These are phyloP conservation scores for Cyberlindnera saturnus DNA, from an alignment of 805 yeast genomes.

Conservation along the genomic window DNA sequence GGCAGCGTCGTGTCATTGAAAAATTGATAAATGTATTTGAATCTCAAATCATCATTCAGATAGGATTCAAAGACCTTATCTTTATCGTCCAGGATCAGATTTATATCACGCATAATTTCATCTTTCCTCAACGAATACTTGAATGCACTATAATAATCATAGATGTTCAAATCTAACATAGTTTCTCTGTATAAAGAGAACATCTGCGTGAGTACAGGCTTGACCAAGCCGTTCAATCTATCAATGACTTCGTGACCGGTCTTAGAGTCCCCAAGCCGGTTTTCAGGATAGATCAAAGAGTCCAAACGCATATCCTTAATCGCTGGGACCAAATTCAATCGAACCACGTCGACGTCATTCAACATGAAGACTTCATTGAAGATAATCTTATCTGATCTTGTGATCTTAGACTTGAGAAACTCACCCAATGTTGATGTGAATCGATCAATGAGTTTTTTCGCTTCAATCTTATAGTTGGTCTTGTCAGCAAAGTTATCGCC, in stretches of 20 bases:
- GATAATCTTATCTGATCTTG: slow-evolving; percentile 14
- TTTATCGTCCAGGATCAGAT: slow-evolving; percentile 15
- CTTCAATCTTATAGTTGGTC: slow-evolving; percentile 19
- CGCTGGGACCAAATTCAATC: slow-evolving; percentile 37
- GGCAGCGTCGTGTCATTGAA: slow-evolving; percentile 23
- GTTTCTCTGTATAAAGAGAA: slow-evolving; percentile 77
- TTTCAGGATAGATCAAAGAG: slow-evolving; percentile 36
- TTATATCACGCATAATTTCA: slow-evolving; percentile 22
- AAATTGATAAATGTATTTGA: slow-evolving; percentile 21
- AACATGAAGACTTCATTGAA: slow-evolving; percentile 37
- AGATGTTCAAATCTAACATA: slow-evolving; percentile 57
- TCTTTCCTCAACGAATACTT: slow-evolving; percentile 39
- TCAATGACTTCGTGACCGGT: slow-evolving; percentile 15
- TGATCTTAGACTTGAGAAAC: slow-evolving; percentile 10
- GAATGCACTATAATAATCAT: slow-evolving; percentile 62
- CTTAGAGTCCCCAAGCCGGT: slow-evolving; percentile 16
- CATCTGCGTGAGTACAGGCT: slow-evolving; percentile 51
- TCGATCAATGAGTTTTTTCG: slow-evolving; percentile 13
- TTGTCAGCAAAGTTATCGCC: slow-evolving; percentile 3
- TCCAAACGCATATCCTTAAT: slow-evolving; percentile 35
- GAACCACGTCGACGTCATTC: slow-evolving; percentile 26
- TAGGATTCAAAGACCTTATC: slow-evolving; percentile 14
- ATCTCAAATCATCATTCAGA: slow-evolving; percentile 22
- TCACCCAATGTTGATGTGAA: slow-evolving; percentile 13
- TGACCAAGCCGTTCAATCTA: slow-evolving; percentile 31